Evolutionary conservation across 2,329 filamentous ascomycete species (phyloP), one percentile per base, ranked within the genome.

Genomic region (Conoideocrella luteorostrata): DNA sequence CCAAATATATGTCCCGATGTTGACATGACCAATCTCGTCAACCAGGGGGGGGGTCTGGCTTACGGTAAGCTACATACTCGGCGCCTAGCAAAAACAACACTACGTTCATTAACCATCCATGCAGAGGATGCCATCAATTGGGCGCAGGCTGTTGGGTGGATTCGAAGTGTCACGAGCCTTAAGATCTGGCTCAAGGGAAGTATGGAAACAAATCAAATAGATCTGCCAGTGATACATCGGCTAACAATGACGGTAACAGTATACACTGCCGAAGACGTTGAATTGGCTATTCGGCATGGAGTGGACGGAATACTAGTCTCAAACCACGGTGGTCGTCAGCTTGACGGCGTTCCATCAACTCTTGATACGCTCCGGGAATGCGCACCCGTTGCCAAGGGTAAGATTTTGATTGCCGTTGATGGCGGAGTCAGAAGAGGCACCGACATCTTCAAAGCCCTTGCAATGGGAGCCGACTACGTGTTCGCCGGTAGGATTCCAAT

Each of bases 101-200:
- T 17, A 20, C n/a, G 15, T 36, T 36, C n/a, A 20, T 15, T 36
- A 18, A 5, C 17, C 11, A 10, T 18, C 18, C 15, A 36, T 10
- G 17, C 30, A 17, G 48, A 50, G n/a, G 46, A 51, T 15, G 50
- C n/a, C 71, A 75, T 9, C 71, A 80, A 65, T 69, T 88, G 82
- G 82, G 72, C 77, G 40, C 46, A 42, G 4, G 83, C 83, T 56
- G 69, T 86, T 4, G 66, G 72, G 7, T 87, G 82, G 80, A 58
- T 86, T 21, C 77, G 80, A 1, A 23, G 46, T 6, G 41, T 54
- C 66, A 2, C 6, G 24, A 68, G 73, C 69, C 46, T 71, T 77
- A 57, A 60, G 10, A 51, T 63, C n/a, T 58, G 62, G 45, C 53
- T 59, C 32, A 63, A 63, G 48, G 61, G 60, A 13, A 57, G 63